Conservation (phyloP, 2,329 filamentous ascomycete genomes). For the Fusarium algeriense region DNA sequence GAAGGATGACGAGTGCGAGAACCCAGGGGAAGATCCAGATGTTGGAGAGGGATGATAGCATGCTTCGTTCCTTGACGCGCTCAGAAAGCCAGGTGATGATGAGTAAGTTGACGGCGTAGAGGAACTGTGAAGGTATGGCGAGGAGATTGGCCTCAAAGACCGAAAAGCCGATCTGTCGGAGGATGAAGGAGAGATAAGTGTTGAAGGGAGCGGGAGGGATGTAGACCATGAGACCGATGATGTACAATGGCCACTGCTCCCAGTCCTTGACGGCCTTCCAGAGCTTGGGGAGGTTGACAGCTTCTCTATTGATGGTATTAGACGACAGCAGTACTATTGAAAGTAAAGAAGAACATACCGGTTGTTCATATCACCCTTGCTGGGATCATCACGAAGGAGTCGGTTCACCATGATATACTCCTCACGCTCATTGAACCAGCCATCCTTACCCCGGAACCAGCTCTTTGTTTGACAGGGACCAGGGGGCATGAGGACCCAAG, state of each 20-base stretch:
- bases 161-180: conserved; percentile 58
- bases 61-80: conserved; percentile 58
- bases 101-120: conserved; percentile 61
- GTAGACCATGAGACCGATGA: conserved; percentile 63
- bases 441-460: conserved; percentile 68
- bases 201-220: conserved; percentile 58
- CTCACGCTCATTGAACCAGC: conserved; percentile 72
- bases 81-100: conserved; percentile 61
- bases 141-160: conserved; percentile 61
- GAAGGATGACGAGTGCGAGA: conserved; percentile 57
- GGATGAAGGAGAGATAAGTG: conserved; percentile 60
- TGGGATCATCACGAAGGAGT: conserved; percentile 70
- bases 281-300: conserved; percentile 52
- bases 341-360: conserved; percentile 45
- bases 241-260: conserved; percentile 65
- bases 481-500: conserved; percentile 60
- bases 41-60: conserved; percentile 60
- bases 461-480: conserved; percentile 63
- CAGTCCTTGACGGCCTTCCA: conserved; percentile 68
- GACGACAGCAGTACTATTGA: accelerated
- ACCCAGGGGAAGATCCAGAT: conserved; percentile 65
- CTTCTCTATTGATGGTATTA: conserved; percentile 54
- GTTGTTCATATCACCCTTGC: conserved; percentile 72
- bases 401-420: conserved; percentile 73
- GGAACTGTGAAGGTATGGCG: conserved; percentile 58